Percentiles rank a stretch among this genome's conserved stretches.
Evolutionary conservation across 2,329 filamentous ascomycete genomes (phyloP).

Genomic region (Talaromyces atroroseus): DNA sequence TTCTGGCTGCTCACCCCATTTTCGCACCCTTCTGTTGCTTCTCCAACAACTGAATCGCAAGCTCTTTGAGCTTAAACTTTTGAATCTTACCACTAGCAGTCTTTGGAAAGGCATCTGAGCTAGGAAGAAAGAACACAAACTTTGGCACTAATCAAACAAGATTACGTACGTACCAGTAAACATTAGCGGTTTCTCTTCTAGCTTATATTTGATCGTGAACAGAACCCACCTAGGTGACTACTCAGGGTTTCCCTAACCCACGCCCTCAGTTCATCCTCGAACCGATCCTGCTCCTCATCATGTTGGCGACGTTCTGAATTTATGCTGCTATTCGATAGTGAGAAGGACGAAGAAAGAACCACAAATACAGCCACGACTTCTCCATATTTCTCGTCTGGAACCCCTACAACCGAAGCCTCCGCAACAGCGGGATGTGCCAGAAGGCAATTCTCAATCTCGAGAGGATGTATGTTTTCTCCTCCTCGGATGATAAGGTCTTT

Average conservation of each 20-base stretch:
- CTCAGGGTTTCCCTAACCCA: conserved; percentile 69
- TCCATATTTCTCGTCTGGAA: conserved; percentile 76
- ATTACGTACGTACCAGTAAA: neutral
- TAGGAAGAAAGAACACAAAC: conserved; percentile 72
- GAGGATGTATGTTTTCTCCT: conserved; percentile 91
- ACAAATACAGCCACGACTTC: conserved; percentile 85
- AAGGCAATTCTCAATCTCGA: conserved; percentile 86
- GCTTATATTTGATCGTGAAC: neutral
- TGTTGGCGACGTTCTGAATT: neutral
- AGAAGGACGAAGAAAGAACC: conserved; percentile 45
- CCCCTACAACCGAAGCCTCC: conserved; percentile 76
- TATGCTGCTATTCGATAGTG: neutral
- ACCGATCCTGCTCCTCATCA: conserved; percentile 34
- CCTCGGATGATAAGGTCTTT: conserved; percentile 95
- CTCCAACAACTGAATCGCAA: conserved; percentile 49
- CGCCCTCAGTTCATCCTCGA: conserved; percentile 54
- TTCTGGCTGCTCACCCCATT: neutral
- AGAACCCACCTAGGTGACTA: conserved; percentile 59
- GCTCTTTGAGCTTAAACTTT: conserved; percentile 77
- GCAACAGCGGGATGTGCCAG: conserved; percentile 64
- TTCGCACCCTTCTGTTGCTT: neutral
- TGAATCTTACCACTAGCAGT: conserved; percentile 96
- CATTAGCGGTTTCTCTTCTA: neutral
- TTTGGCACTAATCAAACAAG: conserved; percentile 59
- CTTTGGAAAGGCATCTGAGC: conserved; percentile 70